Evolutionary conservation across 2,329 filamentous ascomycete species (phyloP), one percentile per base, ranked within the genome.

Genomic region (Apiospora saccharicola): DNA sequence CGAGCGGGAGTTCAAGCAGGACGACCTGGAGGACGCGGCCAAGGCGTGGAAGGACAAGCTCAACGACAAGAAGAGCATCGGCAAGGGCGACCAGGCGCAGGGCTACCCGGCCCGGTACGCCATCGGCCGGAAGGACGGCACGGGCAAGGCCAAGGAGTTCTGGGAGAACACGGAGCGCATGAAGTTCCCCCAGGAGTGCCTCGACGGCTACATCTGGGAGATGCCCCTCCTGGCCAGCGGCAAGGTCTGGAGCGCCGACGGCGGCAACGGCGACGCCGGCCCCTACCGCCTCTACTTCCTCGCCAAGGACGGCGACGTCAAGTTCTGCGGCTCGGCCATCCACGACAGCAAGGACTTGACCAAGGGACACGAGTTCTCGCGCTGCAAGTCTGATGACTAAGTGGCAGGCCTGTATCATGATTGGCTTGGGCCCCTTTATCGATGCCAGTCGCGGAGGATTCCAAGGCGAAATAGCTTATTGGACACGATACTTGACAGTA

Each of bases 11-110:
- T 70, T 70, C 49, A 26, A 61, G 49, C 16, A 70, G 49, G 49
- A 70, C 69, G 19, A 70, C 16, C 61, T 70, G 69, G 69, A 70
- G 69, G n/a, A 61, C 26, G 37, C 49, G 26, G 49, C 49, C 69
- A 44, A 44, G 30, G 26, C 13, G 22, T 70, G 69, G 69, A 57
- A 61, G 34, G 49, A 70, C 69, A 46, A 13, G 19, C 30, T 70
- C 69, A 70, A 70, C 69, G 37, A 70, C 37, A 61, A 61, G 69
- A 57, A 61, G 69, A 37, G 10, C 13, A 61, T 64, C 69, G 13
- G 19, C 26, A 53, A 19, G 30, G n/a, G 16, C 0, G 19, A 49
- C 1, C 68, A 64, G 37, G 13, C 34, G 30, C 14, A 37, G 30
- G 69, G 69, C 19, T 70, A 70, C 26, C 69, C 69, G 3, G 69